A percentile compares a stretch with the other conserved stretches of the same genome.
Evolutionary conservation across 2,329 filamentous ascomycete genomes (phyloP).

Genomic region (Ceratocystis papillata): DNA sequence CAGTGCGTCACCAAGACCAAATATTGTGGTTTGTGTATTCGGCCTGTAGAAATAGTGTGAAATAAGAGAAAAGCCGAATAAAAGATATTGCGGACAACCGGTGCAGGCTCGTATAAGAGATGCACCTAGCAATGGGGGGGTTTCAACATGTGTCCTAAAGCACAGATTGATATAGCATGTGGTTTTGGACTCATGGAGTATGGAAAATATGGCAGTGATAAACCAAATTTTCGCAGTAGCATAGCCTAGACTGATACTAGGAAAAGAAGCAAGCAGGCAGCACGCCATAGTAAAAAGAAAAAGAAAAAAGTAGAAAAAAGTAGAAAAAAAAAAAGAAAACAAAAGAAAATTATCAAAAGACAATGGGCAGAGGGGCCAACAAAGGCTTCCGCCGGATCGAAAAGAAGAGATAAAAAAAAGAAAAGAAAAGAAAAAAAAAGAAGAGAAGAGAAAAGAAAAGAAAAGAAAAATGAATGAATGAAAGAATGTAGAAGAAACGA

Average conservation of each 20-base stretch:
- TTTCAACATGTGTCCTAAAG: background rate
- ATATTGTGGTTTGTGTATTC: background rate
- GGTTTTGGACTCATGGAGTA: background rate
- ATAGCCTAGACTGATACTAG: constrained; percentile 23
- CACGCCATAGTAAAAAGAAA: background rate
- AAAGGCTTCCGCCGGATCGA: constrained; percentile 20
- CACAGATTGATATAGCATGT: background rate
- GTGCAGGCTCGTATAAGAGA: background rate
- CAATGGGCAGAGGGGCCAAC: constrained; percentile 23
- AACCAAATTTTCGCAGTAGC: background rate
- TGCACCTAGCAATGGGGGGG: background rate
- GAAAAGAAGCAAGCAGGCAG: background rate
- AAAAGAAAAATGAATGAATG: background rate
- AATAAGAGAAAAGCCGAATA: constrained; percentile 2
- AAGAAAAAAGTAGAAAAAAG: constrained; percentile 7
- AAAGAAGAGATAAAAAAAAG: constrained; percentile 7
- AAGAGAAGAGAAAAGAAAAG: background rate
- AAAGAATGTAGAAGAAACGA: background rate
- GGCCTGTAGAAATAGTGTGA: background rate
- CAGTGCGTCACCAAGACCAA: background rate
- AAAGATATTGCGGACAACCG: too few species aligned
- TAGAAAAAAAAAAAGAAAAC: background rate
- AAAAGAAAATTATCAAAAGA: constrained; percentile 24
- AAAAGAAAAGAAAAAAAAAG: background rate
- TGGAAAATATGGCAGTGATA: background rate